Evolutionary conservation across 305 asterid genomes (phyloP).

Genomic region (Lippia alba): DNA sequence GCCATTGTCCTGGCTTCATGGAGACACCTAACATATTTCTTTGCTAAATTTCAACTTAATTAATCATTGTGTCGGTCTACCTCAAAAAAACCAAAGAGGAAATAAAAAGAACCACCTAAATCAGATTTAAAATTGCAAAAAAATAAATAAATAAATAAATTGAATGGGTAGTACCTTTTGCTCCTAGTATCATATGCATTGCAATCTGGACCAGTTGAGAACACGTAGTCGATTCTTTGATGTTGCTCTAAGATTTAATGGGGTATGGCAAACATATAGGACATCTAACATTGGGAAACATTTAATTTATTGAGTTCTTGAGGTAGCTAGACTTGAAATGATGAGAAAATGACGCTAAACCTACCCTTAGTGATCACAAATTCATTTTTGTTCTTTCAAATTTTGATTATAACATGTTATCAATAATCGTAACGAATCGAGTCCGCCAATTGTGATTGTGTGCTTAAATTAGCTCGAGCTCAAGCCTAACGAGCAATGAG

Average conservation of each 20-base stretch:
- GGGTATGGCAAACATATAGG: background rate
- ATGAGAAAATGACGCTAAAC: background rate
- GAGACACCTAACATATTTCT: background rate
- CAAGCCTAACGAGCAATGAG: too few species aligned
- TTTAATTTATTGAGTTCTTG: background rate
- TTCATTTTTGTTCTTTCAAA: too few species aligned
- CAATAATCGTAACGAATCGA: too few species aligned
- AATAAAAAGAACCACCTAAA: background rate
- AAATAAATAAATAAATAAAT: too few species aligned
- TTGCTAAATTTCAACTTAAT: background rate
- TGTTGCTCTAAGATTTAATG: slow-evolving; percentile 1
- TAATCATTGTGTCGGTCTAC: background rate
- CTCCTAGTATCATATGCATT: too few species aligned
- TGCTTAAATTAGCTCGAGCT: too few species aligned
- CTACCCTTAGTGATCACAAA: background rate
- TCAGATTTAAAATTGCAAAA: background rate
- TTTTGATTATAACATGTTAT: too few species aligned
- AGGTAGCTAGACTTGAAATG: background rate
- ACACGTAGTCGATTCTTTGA: background rate
- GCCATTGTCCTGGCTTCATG: background rate
- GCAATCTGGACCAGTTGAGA: background rate
- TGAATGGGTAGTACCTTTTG: background rate
- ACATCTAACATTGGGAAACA: background rate
- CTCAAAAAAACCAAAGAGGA: background rate
- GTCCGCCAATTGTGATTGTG: too few species aligned